Conservation (phyloP, 1,284 basidiomycete genomes). For the Tausonia pullulans region DNA sequence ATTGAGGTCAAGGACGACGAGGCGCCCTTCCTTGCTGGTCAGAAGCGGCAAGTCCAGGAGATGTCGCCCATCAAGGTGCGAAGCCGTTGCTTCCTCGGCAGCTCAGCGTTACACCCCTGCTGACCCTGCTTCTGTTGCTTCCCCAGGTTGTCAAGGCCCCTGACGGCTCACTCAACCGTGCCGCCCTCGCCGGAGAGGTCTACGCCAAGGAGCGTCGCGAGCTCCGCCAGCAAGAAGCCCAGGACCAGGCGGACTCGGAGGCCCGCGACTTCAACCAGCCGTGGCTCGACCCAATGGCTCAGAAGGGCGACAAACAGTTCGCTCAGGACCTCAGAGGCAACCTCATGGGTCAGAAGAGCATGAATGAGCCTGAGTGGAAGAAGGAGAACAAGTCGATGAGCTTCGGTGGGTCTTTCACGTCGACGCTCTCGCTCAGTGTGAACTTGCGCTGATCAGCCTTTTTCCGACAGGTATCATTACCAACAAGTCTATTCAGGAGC, state of each 20-base stretch:
- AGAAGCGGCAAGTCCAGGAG: constrained; percentile 88
- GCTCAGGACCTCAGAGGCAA: constrained; percentile 86
- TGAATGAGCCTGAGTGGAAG: constrained; percentile 81
- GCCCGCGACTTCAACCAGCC: constrained; percentile 85
- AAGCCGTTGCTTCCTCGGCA: not conserved
- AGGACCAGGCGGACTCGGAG: constrained; percentile 88
- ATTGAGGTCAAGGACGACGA: constrained; percentile 96
- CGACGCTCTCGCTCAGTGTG: not conserved
- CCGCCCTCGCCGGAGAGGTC: constrained; percentile 83
- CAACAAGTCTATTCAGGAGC: constrained; percentile 80
- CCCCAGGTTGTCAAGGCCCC: constrained; percentile 75
- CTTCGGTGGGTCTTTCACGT: constrained; percentile 41
- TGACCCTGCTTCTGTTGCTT: not conserved
- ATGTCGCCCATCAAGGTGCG: constrained; percentile 80
- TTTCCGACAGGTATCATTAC: constrained; percentile 59
- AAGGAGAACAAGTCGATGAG: constrained; percentile 93
- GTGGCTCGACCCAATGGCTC: constrained; percentile 97
- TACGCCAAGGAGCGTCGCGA: constrained; percentile 92
- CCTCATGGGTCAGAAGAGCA: constrained; percentile 66
- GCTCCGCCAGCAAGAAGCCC: constrained; percentile 83
- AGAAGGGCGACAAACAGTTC: constrained; percentile 72
- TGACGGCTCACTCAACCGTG: constrained; percentile 87
- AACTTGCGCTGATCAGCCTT: not conserved
- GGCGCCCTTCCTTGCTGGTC: constrained; percentile 89
- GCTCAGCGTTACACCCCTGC: too few relatives aligned